phyloP scores from a whole-genome alignment of 495 filamentous ascomycete species.

The Xylaria castorea region DNA sequence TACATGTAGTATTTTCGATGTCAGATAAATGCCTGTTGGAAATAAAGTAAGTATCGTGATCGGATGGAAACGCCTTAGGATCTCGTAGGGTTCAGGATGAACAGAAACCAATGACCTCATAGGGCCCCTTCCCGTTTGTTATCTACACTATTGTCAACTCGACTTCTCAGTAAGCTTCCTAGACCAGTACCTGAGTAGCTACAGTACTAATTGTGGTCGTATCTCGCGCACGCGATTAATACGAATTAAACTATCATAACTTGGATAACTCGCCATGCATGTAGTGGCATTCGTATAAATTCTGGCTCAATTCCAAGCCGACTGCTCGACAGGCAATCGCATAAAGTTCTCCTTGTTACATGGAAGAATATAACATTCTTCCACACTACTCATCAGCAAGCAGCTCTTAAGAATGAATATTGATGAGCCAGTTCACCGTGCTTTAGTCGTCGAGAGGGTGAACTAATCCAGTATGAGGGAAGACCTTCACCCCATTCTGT shows the following conservation, averaged over 20 bases:
- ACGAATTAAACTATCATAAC: neutral
- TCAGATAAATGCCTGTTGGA: constrained; percentile 23
- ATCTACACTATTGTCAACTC: no score
- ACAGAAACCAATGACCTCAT: constrained; percentile 32
- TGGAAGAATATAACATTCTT: neutral
- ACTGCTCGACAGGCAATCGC: no score
- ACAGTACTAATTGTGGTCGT: no score
- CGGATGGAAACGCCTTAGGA: neutral
- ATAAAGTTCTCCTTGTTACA: neutral
- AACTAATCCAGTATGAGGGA: neutral
- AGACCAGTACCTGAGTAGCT: no score
- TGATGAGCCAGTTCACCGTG: neutral
- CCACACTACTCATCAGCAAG: neutral
- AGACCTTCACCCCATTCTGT: neutral
- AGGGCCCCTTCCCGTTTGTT: neutral
- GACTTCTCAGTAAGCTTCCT: no score
- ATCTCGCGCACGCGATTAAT: no score
- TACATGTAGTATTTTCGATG: constrained; percentile 38
- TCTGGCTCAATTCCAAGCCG: no score
- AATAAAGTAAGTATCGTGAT: constrained; percentile 11
- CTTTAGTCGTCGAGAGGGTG: neutral
- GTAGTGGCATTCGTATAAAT: neutral
- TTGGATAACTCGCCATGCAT: neutral
- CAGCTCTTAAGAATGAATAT: neutral
- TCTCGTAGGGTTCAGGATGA: no score